phyloP scores from a whole-genome alignment of 805 yeast species.

The Candida maris region DNA sequence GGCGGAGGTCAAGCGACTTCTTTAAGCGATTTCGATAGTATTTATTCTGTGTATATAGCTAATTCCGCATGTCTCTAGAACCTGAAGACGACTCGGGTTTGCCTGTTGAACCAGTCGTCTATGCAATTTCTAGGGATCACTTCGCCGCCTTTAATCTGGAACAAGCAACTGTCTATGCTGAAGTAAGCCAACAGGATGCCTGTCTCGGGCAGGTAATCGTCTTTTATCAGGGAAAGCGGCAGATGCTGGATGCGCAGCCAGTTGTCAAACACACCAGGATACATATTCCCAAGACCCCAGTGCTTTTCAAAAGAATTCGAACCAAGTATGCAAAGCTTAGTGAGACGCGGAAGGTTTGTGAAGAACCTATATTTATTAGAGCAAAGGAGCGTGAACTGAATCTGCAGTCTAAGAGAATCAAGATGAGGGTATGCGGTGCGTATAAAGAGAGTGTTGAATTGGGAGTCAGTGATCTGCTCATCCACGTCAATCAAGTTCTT shows the following conservation, averaged over 20 bases:
- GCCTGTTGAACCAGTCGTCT: constrained; percentile 43
- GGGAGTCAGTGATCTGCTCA: constrained; percentile 15
- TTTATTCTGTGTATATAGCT: constrained; percentile 6
- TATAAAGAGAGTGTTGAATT: constrained; percentile 17
- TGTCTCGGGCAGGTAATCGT: constrained; percentile 8
- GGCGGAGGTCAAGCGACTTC: constrained; percentile 10
- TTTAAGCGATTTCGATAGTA: constrained; percentile 3
- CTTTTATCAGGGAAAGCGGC: constrained; percentile 37
- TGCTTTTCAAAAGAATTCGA: constrained; percentile 51
- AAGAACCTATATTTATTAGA: constrained; percentile 29
- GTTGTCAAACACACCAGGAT: constrained; percentile 52
- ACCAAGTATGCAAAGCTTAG: constrained; percentile 44
- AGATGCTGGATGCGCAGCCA: constrained; percentile 56
- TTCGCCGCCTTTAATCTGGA: constrained; percentile 33
- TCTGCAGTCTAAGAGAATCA: constrained; percentile 38
- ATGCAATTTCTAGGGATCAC: constrained; percentile 44
- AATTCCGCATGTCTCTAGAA: neutral
- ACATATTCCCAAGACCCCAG: constrained; percentile 51
- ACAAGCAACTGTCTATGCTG: constrained; percentile 47
- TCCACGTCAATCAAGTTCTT: constrained; percentile 17
- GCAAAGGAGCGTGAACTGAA: constrained; percentile 29
- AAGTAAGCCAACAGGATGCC: constrained; percentile 34
- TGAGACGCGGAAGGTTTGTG: constrained; percentile 26
- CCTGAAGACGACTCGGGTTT: constrained; percentile 17
- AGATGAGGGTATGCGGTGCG: constrained; percentile 23